These are phyloP conservation scores for Pleurotus sapidus DNA, from an alignment of 768 basidiomycete genomes.

Conservation along the genomic window DNA sequence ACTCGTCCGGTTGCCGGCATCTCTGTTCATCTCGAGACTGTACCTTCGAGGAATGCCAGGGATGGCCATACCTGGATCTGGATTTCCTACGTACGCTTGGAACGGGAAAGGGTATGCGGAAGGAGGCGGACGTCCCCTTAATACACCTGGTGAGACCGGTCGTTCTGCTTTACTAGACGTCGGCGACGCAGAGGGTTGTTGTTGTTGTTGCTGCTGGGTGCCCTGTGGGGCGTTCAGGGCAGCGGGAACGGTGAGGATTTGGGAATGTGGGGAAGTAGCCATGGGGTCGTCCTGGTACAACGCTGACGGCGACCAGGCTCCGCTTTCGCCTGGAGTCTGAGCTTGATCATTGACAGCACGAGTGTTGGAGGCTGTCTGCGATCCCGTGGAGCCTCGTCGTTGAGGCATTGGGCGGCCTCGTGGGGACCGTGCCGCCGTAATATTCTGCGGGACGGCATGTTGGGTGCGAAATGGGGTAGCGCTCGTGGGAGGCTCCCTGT, in stretches of 20 bases:
- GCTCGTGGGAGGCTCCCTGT: background rate
- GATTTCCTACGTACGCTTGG: slow-evolving; percentile 64
- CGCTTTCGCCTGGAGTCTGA: background rate
- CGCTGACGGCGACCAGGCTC: background rate
- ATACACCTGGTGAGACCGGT: too few species aligned
- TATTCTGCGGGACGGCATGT: background rate
- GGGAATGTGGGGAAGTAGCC: background rate
- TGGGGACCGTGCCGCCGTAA: background rate
- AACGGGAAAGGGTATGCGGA: slow-evolving; percentile 46
- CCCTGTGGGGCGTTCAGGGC: too few species aligned
- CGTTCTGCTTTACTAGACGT: too few species aligned
- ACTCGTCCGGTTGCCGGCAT: background rate
- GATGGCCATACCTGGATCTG: slow-evolving; percentile 50
- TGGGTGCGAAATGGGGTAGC: background rate
- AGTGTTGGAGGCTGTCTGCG: background rate
- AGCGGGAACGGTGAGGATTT: background rate
- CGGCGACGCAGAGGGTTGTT: too few species aligned
- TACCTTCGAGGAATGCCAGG: slow-evolving; percentile 20
- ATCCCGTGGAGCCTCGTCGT: background rate
- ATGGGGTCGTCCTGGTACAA: background rate
- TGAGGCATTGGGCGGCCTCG: background rate
- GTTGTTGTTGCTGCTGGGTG: too few species aligned
- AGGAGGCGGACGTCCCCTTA: slow-evolving; percentile 21
- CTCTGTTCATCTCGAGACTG: background rate
- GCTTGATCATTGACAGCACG: background rate